These are phyloP conservation scores for Vitis rupestris DNA, from an alignment of 164 flowering plant genomes.

Conservation along the genomic window DNA sequence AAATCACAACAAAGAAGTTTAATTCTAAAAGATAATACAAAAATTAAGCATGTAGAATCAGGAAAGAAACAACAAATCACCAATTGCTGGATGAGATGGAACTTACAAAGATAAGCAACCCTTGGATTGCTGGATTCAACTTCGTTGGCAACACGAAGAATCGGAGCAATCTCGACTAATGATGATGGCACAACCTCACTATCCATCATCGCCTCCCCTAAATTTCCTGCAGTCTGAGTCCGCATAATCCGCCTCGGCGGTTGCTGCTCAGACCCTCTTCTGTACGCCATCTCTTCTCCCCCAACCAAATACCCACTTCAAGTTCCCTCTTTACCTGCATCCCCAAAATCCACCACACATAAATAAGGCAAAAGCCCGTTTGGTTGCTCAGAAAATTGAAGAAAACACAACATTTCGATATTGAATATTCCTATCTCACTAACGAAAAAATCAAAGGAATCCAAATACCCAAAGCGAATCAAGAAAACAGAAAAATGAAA, in stretches of 20 bases:
- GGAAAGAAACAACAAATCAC: too few relatives aligned
- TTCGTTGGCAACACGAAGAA: constrained; percentile 92
- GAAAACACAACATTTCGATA: too few relatives aligned
- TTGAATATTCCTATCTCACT: too few relatives aligned
- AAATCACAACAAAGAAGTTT: not conserved
- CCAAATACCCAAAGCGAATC: too few relatives aligned
- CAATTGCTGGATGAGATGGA: not conserved
- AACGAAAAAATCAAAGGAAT: too few relatives aligned
- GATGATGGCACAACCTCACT: constrained; percentile 88
- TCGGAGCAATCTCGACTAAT: constrained; percentile 68
- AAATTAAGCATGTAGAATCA: not conserved
- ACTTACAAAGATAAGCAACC: constrained; percentile 87
- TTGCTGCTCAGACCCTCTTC: constrained; percentile 36
- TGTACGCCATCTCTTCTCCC: constrained; percentile 26
- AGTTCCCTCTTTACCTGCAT: not conserved
- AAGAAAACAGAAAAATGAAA: too few relatives aligned
- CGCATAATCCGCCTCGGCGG: constrained; percentile 48
- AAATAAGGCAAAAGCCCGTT: not conserved
- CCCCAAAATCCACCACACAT: not conserved
- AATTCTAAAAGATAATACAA: not conserved
- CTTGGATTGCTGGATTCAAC: constrained; percentile 66
- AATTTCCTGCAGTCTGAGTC: constrained; percentile 70
- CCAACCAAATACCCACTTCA: not conserved
- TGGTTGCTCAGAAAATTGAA: not conserved
- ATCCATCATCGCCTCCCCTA: constrained; percentile 62